Base-by-base conservation (phyloP, 2,329 filamentous ascomycete genomes). In the Seiridium unicorne region DNA sequence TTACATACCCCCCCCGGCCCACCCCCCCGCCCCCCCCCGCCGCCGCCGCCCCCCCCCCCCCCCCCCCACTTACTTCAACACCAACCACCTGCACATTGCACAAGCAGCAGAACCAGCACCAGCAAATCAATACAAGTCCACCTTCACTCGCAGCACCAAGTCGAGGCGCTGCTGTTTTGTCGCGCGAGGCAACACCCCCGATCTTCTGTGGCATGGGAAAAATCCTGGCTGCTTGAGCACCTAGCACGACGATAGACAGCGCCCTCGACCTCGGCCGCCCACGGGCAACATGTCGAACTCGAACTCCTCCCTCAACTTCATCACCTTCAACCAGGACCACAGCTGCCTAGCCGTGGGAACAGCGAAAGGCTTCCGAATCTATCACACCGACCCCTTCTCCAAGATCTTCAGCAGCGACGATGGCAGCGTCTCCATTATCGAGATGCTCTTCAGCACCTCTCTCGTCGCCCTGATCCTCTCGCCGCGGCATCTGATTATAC, bases 321-420 rank as follows among this genome's bases (percentile, higher is more conserved):
- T 99, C 70, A 97, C 94, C 47, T 99, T 98, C 79, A 99, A 99
- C 78, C 95, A 99, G 82, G 95, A 99, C 81, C 93, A 97, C 81
- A 96, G 91, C 84, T 94, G 94, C 76, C 84, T 99, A 65, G 94
- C 94, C 79, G 93, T 99, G 68, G 94, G 92, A 93, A 98, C 95
- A 63, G 92, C 92, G 48, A 93, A 90, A 77, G 95, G 95, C 63
- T 97, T 98, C 75, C 91, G 93, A 66, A 94, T 97, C 71, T 99
- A 97, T 77, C 94, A 93, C 66, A 98, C 94, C 65, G 95, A 98
- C 67, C 94, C 95, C 0, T 99, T 98, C 75, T 89, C 90, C 68
- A 95, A 96, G 77, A 93, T 93, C 72, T 97, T 95, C 76, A 94
- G 93, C 73, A 95, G 92, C 71, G 91, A 94, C 73, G 93, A 98